Base-by-base conservation (phyloP, 306 rosid species). In the barrel medic (Medicago truncatula) region DNA sequence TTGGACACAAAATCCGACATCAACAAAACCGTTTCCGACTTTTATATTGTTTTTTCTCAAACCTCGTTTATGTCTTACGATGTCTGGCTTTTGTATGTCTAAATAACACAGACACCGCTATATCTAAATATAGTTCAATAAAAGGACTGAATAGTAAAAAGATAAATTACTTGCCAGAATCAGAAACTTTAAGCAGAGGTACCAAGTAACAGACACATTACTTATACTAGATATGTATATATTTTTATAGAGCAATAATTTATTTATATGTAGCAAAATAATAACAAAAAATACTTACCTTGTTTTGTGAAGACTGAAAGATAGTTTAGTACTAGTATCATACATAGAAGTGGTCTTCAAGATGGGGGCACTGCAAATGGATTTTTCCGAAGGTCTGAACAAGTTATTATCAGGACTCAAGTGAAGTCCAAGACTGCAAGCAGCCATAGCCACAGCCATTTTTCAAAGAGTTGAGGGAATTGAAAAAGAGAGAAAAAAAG, bases 371-470 rank as follows among this genome's bases (percentile, higher is more conserved):
- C 44, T 64, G 72, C 73, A 14, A n/a, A 77, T 67, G 76, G 87
- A 84, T 31, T 68, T 75, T 64, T 72, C 87, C 34, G 70, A 71
- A 52, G 85, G 17, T 68, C 68, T 91, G 58, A 79, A 50, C 82
- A 66, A 15, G 11, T 15, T 61, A 34, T 15, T 70, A 59, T 47
- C 83, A 44, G 74, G 18, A 77, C 16, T 72, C 63, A 85, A 81
- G 85, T 82, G 89, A 73, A 85, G 78, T 40, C 90, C 91, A 59
- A 87, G 61, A 63, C 86, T 61, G 73, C 78, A 92, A 87, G 96
- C 93, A 86, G 96, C 84, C 90, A 89, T 80, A 74, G 97, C 84
- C 74, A 90, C 86, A 79, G 93, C 91, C 93, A 95, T 87, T 67
- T 1, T 86, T 67, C 3, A 20, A 23, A 47, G 49, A 60, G 38